These are phyloP conservation scores for Bigelowiella natans DNA, from an alignment of 78 protist species.

Conservation along the genomic window DNA sequence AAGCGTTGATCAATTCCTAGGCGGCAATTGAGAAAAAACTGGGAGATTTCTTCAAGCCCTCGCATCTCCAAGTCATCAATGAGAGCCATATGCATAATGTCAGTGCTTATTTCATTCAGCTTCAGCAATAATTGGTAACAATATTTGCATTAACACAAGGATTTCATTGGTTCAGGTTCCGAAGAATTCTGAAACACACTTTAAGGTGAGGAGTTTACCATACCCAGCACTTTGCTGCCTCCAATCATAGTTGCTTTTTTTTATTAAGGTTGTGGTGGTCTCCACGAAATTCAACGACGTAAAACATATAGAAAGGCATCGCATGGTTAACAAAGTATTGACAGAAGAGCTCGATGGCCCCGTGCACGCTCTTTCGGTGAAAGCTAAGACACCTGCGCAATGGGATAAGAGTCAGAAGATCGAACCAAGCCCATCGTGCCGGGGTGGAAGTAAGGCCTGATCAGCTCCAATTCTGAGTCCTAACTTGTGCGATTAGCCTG, in stretches of 20 bases:
- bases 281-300: conserved; percentile 42
- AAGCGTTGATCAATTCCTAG: no score
- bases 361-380: conserved; percentile 64
- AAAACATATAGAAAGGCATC: conserved; percentile 47
- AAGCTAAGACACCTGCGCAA: conserved; percentile 42
- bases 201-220: no score
- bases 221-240: no score
- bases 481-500: no score
- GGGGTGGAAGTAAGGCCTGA: neutral
- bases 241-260: no score
- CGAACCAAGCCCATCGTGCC: neutral
- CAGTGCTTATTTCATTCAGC: neutral
- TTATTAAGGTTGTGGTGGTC: conserved; percentile 50
- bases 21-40: conserved; percentile 24
- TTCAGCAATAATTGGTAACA: no score
- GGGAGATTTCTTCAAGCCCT: neutral
- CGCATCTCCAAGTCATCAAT: conserved; percentile 30
- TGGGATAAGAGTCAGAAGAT: conserved; percentile 29
- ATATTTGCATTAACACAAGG: no score
- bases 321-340: conserved; percentile 40
- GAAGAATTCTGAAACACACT: conserved; percentile 27
- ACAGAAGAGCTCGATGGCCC: conserved; percentile 36
- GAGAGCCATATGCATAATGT: conserved; percentile 45
- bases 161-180: no score
- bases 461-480: no score